These are phyloP conservation scores for Eucalyptus pauciflora DNA, from an alignment of 345 rosid genomes.

Conservation along the genomic window DNA sequence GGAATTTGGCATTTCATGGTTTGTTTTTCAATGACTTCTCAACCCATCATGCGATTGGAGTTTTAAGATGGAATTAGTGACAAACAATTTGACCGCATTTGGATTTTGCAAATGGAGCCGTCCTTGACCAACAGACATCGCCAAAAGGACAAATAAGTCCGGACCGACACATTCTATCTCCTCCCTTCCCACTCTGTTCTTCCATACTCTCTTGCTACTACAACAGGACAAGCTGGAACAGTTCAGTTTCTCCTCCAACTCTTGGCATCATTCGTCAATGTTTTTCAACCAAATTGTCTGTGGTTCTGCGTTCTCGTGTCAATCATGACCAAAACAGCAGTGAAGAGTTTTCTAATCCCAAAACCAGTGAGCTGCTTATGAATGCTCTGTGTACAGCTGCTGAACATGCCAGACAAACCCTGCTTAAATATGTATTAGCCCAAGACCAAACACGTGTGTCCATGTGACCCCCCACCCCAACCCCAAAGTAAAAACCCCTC, in stretches of 20 bases:
- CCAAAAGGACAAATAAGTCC: not conserved
- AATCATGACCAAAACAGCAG: not conserved
- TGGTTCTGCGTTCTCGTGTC: not conserved
- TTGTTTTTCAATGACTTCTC: not conserved
- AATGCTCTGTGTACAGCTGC: not conserved
- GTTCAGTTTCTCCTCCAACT: not conserved
- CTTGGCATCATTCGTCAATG: not conserved
- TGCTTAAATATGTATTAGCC: not conserved
- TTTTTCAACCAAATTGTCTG: not conserved
- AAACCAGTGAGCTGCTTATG: not conserved
- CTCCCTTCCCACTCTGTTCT: not conserved
- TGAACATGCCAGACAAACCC: not conserved
- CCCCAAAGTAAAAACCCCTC: not conserved
- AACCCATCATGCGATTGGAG: not conserved
- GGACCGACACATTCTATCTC: not conserved
- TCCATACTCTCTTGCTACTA: not conserved
- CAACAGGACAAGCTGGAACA: not conserved
- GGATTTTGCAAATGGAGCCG: not conserved
- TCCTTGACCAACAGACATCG: not conserved
- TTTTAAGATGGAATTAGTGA: not conserved
- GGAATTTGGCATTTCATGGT: not conserved
- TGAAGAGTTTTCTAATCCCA: not conserved
- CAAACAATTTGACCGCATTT: not conserved
- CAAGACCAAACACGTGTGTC: slow-evolving; percentile 2
- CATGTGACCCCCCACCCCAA: not conserved